These are phyloP conservation scores for Sorghum bicolor DNA, from an alignment of 176 grass and related monocot species.

Conservation along the genomic window Sorghum_bicolor_NCBIv3 NC_012870.2:4047001-4047500, in stretches of 20 bases:
- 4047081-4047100: constrained; percentile 79
- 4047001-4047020: constrained; percentile 68
- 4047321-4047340: neutral
- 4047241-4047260: neutral
- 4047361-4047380: neutral
- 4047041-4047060: constrained; percentile 92
- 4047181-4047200: neutral
- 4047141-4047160: neutral
- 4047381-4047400: neutral
- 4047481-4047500: constrained; percentile 80
- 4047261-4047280: neutral
- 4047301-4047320: neutral
- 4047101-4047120: constrained; percentile 52
- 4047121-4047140: constrained; percentile 12
- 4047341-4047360: neutral
- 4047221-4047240: neutral
- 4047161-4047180: neutral
- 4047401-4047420: neutral
- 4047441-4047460: constrained; percentile 97
- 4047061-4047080: constrained; percentile 82
- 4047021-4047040: constrained; percentile 56
- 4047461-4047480: constrained; percentile 69
- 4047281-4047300: neutral
- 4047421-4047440: constrained; percentile 95
- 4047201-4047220: neutral